Conservation (phyloP, 257 asterid species). For the Solanum rostratum region DNA sequence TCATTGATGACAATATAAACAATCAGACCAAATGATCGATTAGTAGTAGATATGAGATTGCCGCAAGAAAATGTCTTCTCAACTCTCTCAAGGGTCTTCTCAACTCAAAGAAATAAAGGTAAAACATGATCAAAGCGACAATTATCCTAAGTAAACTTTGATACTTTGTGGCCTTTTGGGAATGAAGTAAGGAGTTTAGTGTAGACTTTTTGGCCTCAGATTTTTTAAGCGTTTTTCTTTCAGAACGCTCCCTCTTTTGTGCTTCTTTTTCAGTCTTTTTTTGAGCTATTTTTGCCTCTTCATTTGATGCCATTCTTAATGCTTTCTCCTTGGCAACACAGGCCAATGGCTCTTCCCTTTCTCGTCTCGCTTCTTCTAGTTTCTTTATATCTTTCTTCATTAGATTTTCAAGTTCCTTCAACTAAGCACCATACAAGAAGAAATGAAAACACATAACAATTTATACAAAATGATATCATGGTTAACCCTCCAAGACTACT, state of each 20-base stretch:
- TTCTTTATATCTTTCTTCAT: conserved; percentile 2
- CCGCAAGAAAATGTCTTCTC: not conserved
- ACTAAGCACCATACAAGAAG: not conserved
- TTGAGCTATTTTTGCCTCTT: not conserved
- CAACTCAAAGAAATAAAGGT: not conserved
- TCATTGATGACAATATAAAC: not conserved
- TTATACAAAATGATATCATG: not conserved
- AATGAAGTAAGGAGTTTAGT: not conserved
- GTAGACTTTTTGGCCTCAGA: not conserved
- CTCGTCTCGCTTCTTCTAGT: not conserved
- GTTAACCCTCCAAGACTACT: not conserved
- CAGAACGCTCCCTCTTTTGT: not conserved
- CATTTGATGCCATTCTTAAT: not conserved
- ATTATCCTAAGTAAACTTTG: conserved; percentile 2
- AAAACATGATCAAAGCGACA: not conserved
- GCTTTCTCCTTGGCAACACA: not conserved
- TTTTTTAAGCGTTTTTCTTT: not conserved
- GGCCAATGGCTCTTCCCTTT: conserved; percentile 3
- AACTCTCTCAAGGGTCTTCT: not conserved
- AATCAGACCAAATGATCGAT: not conserved
- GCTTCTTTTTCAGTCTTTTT: not conserved
- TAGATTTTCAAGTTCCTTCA: not conserved
- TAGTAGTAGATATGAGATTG: not conserved
- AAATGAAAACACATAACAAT: not conserved
- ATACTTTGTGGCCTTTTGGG: conserved; percentile 1